These are phyloP conservation scores for Aegilops umbellulata DNA, from an alignment of 176 grass and related monocot species.

Conservation along the genomic window DNA sequence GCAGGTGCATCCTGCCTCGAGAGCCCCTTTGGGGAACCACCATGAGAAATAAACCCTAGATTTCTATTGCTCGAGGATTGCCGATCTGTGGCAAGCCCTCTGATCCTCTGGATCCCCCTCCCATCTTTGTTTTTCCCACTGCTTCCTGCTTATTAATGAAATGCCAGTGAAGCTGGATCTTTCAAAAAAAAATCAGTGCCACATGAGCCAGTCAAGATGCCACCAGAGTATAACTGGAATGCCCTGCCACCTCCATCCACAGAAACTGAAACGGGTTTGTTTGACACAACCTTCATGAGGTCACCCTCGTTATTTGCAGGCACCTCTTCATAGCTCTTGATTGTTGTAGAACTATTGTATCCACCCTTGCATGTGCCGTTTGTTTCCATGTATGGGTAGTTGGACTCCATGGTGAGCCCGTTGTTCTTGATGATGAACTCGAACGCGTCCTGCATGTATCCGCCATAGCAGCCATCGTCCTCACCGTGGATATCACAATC, in stretches of 20 bases:
- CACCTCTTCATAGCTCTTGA: conserved; percentile 16
- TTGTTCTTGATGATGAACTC: conserved; percentile 4
- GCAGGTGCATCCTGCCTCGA: no score
- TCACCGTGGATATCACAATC: neutral
- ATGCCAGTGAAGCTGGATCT: no score
- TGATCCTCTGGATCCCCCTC: no score
- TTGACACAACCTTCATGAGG: conserved; percentile 10
- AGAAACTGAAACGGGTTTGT: neutral
- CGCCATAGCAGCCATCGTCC: neutral
- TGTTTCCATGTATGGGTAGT: neutral
- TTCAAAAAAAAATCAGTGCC: conserved; percentile 14
- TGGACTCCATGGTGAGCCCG: conserved; percentile 7
- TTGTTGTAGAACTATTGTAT: neutral
- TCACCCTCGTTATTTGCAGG: neutral
- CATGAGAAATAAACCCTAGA: no score
- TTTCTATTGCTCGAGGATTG: no score
- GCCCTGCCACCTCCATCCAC: neutral
- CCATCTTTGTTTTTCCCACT: no score
- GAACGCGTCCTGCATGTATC: neutral
- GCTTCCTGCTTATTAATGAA: no score
- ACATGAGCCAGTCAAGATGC: neutral
- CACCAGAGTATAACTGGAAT: conserved; percentile 4
- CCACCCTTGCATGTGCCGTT: neutral
- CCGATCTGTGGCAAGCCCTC: no score
- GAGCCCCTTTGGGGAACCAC: no score